A percentile compares a stretch with the other conserved stretches of the same genome.
Conservation (phyloP, 1,284 basidiomycete genomes). For the Moniliella sp. region DNA sequence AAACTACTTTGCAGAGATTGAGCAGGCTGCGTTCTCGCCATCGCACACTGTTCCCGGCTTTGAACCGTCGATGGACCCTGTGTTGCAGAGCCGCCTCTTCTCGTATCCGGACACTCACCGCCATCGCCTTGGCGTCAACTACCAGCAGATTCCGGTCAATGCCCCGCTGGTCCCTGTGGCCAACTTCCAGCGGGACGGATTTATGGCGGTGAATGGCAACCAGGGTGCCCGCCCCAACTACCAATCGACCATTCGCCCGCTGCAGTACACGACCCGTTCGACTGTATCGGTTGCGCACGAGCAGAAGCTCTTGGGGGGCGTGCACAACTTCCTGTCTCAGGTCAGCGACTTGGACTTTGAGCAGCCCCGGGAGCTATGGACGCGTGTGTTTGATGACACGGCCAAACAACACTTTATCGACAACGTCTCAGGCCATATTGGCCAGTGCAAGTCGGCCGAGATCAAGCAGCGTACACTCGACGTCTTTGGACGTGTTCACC, state of each 20-base stretch:
- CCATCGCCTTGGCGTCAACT: constrained; percentile 38
- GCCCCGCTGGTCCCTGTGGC: background rate
- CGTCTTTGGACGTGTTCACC: too few species aligned
- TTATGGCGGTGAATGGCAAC: constrained; percentile 12
- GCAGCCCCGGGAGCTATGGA: constrained; percentile 3
- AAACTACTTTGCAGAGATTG: constrained; percentile 25
- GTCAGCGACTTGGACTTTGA: constrained; percentile 35
- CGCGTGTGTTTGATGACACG: constrained; percentile 3
- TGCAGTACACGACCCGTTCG: constrained; percentile 36
- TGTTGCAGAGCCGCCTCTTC: constrained; percentile 22
- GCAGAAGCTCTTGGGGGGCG: constrained; percentile 39
- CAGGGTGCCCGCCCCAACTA: constrained; percentile 14
- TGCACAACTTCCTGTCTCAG: constrained; percentile 52
- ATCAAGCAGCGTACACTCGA: too few species aligned
- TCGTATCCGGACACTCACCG: constrained; percentile 58
- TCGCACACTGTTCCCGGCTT: constrained; percentile 15
- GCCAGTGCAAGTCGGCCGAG: too few species aligned
- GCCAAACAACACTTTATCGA: constrained; percentile 1
- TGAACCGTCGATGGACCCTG: constrained; percentile 19
- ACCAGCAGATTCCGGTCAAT: constrained; percentile 19
- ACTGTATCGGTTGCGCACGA: constrained; percentile 29
- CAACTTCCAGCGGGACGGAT: constrained; percentile 30
- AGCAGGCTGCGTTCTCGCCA: constrained; percentile 17
- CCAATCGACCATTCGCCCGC: constrained; percentile 10
- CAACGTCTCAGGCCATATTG: constrained; percentile 2